Evolutionary conservation across 495 filamentous ascomycete species (phyloP).

Genomic region (Penicillium fimorum): DNA sequence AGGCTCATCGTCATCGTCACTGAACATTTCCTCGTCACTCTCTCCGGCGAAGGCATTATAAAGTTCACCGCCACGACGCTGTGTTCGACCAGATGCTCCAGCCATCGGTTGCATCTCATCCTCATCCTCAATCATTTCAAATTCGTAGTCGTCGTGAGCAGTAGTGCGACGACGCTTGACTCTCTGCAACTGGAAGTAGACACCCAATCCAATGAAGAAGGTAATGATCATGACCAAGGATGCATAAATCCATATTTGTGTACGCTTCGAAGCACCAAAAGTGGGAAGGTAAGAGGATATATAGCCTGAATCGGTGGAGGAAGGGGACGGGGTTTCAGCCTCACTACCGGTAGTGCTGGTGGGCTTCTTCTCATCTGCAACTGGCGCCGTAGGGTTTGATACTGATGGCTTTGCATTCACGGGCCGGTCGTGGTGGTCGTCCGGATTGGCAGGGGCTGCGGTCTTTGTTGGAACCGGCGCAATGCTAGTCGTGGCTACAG

Average conservation of each 20-base stretch:
- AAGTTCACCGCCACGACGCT: conserved; percentile 72
- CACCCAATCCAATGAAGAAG: conserved; percentile 76
- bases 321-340: conserved; percentile 42
- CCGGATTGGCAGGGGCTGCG: conserved; percentile 46
- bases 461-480: conserved; percentile 47
- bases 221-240: conserved; percentile 76
- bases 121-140: conserved; percentile 84
- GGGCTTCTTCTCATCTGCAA: conserved; percentile 27
- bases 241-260: conserved; percentile 94
- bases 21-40: conserved; percentile 68
- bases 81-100: conserved; percentile 35
- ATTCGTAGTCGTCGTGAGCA: conserved; percentile 84
- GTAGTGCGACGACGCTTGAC: conserved; percentile 72
- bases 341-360: conserved; percentile 34
- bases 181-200: conserved; percentile 76
- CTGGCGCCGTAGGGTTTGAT: conserved; percentile 21
- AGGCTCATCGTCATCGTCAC: conserved; percentile 56
- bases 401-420: conserved; percentile 54
- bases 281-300: conserved; percentile 89
- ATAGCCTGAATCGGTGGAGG: conserved; percentile 53
- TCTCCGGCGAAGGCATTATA: conserved; percentile 92
- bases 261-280: conserved; percentile 87
- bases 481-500: conserved; percentile 54
- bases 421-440: conserved; percentile 77
- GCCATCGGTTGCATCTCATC: conserved; percentile 63